A percentile compares a stretch with the other conserved stretches of the same genome.
These are phyloP conservation scores for Persicaria tinctoria DNA, from an alignment of 148 eudicot species.

Conservation along the genomic window DNA sequence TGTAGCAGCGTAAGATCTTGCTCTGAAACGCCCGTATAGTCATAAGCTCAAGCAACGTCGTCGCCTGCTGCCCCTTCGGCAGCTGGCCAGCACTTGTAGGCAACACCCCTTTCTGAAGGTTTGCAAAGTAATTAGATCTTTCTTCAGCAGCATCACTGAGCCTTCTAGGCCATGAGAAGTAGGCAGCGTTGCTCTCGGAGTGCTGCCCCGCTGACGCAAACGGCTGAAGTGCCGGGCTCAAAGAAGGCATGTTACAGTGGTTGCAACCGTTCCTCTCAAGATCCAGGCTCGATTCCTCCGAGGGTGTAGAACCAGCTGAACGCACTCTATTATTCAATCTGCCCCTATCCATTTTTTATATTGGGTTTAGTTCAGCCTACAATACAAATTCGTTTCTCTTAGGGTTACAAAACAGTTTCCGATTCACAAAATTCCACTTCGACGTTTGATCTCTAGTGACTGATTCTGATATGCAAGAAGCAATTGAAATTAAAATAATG, in stretches of 20 bases:
- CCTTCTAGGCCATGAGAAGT: slow-evolving; percentile 95
- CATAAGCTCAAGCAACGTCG: slow-evolving; percentile 88
- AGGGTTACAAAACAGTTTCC: too few species aligned
- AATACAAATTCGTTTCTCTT: background rate
- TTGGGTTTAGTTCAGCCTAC: slow-evolving; percentile 8
- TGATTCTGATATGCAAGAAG: background rate
- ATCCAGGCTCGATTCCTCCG: slow-evolving; percentile 87
- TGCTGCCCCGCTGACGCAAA: slow-evolving; percentile 87
- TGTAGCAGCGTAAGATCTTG: slow-evolving; percentile 88
- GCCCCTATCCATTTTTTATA: slow-evolving; percentile 55
- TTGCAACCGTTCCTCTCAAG: slow-evolving; percentile 60
- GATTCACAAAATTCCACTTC: background rate
- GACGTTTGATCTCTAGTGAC: background rate
- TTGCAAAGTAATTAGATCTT: slow-evolving; percentile 87
- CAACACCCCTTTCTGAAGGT: slow-evolving; percentile 86
- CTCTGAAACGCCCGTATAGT: slow-evolving; percentile 97
- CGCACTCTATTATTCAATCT: slow-evolving; percentile 44
- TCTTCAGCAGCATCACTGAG: slow-evolving; percentile 88
- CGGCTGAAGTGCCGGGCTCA: slow-evolving; percentile 74
- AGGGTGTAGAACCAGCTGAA: slow-evolving; percentile 67
- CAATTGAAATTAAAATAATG: background rate
- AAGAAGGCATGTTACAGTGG: slow-evolving; percentile 57
- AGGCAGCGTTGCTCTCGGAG: slow-evolving; percentile 77
- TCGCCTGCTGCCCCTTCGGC: slow-evolving; percentile 90
- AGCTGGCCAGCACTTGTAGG: slow-evolving; percentile 65